Evolutionary conservation across 306 rosid genomes (phyloP), one percentile per base, ranked within the genome.

Genomic region (Betula pendula): DNA sequence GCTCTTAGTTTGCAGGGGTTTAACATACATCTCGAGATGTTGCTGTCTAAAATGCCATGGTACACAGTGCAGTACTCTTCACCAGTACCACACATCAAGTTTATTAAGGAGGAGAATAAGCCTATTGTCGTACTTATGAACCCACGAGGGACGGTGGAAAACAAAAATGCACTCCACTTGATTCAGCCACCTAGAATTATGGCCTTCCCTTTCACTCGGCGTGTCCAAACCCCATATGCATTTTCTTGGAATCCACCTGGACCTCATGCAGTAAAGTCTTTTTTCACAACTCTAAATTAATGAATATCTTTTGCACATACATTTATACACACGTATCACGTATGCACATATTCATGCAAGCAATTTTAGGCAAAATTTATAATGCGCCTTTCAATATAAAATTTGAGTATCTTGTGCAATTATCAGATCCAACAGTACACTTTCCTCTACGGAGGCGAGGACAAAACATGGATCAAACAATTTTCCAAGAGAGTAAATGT

Each of bases 21-120:
- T 29, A 29, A 29, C 2, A 29, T 29, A 1, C 31, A 29, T 29
- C 2, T 29, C 1, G 87, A 89, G 1, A 2, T 17, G 19, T 15
- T 91, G 29, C 78, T 84, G 43, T 12, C 71, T 13, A 75, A 76
- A 80, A 81, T 89, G 85, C 85, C 90, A 0, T 87, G 96, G 96
- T 78, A 51, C 14, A 70, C 74, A 7, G 25, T 87, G 45, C 78
- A 81, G 15, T 48, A 66, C 40, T 79, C 72, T 49, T 65, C 70
- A 52, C 9, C 77, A 13, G 53, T 84, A 3, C 63, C 35, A 48
- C 93, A 90, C 29, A 47, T 84, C 72, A 87, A 48, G 58, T 86
- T 72, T 75, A 73, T 89, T 4, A 85, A 75, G 53, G 90, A 87
- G 67, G 81, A 80, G 70, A 81, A 80, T 50, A 77, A 85, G 59